Percentiles rank a stretch among this genome's conserved stretches.
Evolutionary conservation across 2,329 filamentous ascomycete species (phyloP).

Genomic region (Tolypocladium guangdongense): DNA sequence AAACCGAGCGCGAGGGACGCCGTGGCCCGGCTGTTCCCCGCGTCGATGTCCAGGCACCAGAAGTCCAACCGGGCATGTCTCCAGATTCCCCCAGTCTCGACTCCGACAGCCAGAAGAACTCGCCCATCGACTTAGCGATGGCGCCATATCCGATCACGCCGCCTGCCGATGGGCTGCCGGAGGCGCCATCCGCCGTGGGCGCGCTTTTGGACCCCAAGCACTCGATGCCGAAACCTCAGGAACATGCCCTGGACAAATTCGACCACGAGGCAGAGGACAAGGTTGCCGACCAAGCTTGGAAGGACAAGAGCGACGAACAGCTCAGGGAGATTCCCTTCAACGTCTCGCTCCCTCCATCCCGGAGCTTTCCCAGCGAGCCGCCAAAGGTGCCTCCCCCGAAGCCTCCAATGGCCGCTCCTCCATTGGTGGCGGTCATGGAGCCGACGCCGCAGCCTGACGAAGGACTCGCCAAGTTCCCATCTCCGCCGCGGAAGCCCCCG

Average conservation of each 20-base stretch:
- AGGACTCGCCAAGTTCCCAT: constrained; percentile 39
- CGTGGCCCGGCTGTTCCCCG: constrained; percentile 8
- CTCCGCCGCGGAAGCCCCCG: constrained; percentile 67
- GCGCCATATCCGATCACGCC: constrained; percentile 57
- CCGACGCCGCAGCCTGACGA: constrained; percentile 34
- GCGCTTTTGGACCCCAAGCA: constrained; percentile 45
- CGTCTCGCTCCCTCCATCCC: constrained; percentile 42
- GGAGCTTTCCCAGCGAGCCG: constrained; percentile 40
- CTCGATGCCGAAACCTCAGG: constrained; percentile 48
- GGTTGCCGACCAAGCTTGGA: constrained; percentile 32
- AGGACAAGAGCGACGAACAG: constrained; percentile 30
- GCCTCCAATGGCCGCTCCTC: constrained; percentile 27
- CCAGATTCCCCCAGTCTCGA: constrained; percentile 40
- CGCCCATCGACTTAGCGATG: constrained; percentile 47
- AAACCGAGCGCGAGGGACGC: constrained; percentile 3
- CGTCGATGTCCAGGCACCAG: constrained; percentile 12
- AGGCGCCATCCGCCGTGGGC: constrained; percentile 30
- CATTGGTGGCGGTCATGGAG: constrained; percentile 29
- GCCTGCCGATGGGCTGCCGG: constrained; percentile 39
- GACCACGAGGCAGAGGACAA: constrained; percentile 44
- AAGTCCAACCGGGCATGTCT: constrained; percentile 3
- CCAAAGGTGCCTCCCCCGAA: constrained; percentile 42
- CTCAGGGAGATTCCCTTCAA: constrained; percentile 39
- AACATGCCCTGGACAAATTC: constrained; percentile 46
- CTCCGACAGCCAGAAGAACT: constrained; percentile 39